Evolutionary conservation across 768 basidiomycete genomes (phyloP).

Genomic region (Tremella yokohamensis): DNA sequence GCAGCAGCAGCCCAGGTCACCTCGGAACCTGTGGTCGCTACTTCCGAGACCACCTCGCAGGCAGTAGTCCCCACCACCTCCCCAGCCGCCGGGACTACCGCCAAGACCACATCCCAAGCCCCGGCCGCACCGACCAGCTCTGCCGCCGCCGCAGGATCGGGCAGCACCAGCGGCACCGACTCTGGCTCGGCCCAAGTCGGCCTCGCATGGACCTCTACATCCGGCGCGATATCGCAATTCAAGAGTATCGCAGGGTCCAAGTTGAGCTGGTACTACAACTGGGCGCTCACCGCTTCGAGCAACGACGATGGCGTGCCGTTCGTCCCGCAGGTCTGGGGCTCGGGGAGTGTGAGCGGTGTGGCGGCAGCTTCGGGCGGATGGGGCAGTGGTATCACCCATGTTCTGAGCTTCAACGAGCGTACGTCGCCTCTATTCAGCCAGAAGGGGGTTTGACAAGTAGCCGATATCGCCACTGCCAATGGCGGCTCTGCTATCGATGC

Average conservation of each 20-base stretch:
- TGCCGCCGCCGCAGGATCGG: too few relatives aligned
- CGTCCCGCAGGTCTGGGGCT: conserved; percentile 28
- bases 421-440: conserved; percentile 8
- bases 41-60: too few relatives aligned
- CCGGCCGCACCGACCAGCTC: too few relatives aligned
- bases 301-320: conserved; percentile 19
- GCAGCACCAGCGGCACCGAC: too few relatives aligned
- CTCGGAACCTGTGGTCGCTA: too few relatives aligned
- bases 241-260: conserved; percentile 3
- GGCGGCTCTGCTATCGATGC: conserved; percentile 30
- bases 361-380: conserved; percentile 3
- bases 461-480: conserved; percentile 17
- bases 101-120: too few relatives aligned
- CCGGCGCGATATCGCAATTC: neutral
- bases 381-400: conserved; percentile 18
- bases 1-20: too few relatives aligned
- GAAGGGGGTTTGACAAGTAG: conserved; percentile 1
- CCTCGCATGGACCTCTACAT: neutral
- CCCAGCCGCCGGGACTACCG: too few relatives aligned
- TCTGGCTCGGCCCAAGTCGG: neutral
- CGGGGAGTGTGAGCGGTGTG: conserved; percentile 5
- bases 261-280: conserved; percentile 30
- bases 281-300: conserved; percentile 14
- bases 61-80: too few relatives aligned
- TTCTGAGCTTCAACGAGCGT: conserved; percentile 46